These are phyloP conservation scores for Didymella glomerata DNA, from an alignment of 2,329 filamentous ascomycete species.

Conservation along the genomic window DNA sequence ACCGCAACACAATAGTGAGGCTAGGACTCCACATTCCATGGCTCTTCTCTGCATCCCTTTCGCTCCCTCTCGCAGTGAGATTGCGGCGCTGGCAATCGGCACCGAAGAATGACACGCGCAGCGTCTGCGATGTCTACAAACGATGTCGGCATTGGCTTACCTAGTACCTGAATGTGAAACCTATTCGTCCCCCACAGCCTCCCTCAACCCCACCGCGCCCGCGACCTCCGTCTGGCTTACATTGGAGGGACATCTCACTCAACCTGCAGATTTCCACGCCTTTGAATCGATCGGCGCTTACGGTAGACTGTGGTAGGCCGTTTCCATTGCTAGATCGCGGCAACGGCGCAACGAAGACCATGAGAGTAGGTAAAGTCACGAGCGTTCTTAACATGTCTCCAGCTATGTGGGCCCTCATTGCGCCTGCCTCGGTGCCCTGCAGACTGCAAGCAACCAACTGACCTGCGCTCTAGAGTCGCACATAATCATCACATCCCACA, in stretches of 20 bases:
- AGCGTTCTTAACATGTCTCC: conserved; percentile 27
- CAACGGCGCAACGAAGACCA: conserved; percentile 43
- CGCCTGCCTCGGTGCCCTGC: conserved; percentile 7
- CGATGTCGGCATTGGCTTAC: conserved; percentile 27
- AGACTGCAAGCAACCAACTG: conserved; percentile 26
- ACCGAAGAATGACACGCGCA: conserved; percentile 31
- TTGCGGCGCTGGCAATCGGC: conserved; percentile 27
- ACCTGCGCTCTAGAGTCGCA: conserved; percentile 34
- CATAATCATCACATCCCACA: conserved; percentile 33
- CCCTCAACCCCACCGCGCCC: conserved; percentile 40
- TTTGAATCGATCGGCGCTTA: conserved; percentile 17
- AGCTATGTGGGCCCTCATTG: conserved; percentile 22
- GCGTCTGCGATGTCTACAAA: conserved; percentile 9
- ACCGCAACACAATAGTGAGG: conserved; percentile 43
- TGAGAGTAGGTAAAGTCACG: conserved; percentile 48
- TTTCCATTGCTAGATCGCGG: conserved; percentile 17
- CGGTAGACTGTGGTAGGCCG: conserved; percentile 22
- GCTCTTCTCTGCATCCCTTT: conserved; percentile 40
- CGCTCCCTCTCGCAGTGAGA: conserved; percentile 36
- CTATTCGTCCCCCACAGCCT: conserved; percentile 27
- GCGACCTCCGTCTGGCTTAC: conserved; percentile 26
- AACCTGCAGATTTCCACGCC: conserved; percentile 5
- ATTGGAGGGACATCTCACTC: conserved; percentile 3
- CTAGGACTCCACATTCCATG: conserved; percentile 40
- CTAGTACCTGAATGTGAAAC: conserved; percentile 38